Evolutionary conservation across 345 rosid species (phyloP).

Genomic region (Linum lewisii): DNA sequence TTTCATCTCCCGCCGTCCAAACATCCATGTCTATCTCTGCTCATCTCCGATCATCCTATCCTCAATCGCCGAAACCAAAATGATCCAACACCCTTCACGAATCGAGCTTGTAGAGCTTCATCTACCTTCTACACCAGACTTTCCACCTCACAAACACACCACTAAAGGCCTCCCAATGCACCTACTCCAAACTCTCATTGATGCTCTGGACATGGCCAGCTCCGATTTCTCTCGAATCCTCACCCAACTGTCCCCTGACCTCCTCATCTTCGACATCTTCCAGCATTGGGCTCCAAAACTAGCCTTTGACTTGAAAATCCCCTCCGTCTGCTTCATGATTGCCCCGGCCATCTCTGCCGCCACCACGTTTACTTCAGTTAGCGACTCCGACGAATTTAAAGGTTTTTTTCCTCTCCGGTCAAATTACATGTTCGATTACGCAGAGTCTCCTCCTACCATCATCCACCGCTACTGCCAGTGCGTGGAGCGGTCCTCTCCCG

Average conservation of each 20-base stretch:
- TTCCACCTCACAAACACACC: conserved; percentile 39
- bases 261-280: background rate
- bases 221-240: conserved; percentile 15
- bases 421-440: background rate
- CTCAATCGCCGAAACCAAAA: conserved; percentile 14
- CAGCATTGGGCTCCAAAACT: conserved; percentile 16
- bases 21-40: conserved; percentile 23
- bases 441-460: background rate
- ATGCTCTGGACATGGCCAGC: conserved; percentile 24
- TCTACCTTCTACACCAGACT: conserved; percentile 19
- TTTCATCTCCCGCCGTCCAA: conserved; percentile 16
- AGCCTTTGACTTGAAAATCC: conserved; percentile 13
- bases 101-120: conserved; percentile 27
- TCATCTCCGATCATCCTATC: conserved; percentile 28
- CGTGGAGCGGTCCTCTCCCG: background rate
- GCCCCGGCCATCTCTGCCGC: background rate
- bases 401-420: background rate
- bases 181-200: conserved; percentile 24
- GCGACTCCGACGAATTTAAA: background rate
- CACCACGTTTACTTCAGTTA: background rate
- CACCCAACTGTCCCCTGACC: conserved; percentile 15
- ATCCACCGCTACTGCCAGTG: background rate
- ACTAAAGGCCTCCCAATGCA: conserved; percentile 30
- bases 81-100: conserved; percentile 10
- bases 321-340: conserved; percentile 10